These are phyloP conservation scores for Melaleuca quinquenervia DNA, from an alignment of 345 rosid species.

Conservation along the genomic window DNA sequence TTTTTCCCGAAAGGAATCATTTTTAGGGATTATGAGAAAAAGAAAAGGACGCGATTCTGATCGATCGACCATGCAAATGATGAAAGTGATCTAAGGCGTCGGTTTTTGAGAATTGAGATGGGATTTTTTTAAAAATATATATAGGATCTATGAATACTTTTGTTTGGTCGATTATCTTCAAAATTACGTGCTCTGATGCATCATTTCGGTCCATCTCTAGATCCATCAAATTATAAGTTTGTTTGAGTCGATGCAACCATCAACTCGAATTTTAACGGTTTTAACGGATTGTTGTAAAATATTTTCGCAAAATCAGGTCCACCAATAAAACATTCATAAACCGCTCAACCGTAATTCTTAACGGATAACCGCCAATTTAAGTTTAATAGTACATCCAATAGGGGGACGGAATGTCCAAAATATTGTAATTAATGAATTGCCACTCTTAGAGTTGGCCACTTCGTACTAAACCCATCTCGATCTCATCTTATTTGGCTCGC, in stretches of 20 bases:
- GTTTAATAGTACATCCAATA: too few relatives aligned
- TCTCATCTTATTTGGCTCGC: background rate
- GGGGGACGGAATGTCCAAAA: too few relatives aligned
- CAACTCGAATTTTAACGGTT: too few relatives aligned
- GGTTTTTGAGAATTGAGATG: background rate
- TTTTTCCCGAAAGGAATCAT: background rate
- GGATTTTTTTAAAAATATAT: background rate
- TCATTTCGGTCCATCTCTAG: background rate
- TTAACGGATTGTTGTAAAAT: too few relatives aligned
- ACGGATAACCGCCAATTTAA: too few relatives aligned
- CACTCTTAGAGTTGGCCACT: too few relatives aligned
- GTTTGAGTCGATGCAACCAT: too few relatives aligned
- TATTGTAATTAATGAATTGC: background rate
- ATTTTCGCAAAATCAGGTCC: too few relatives aligned
- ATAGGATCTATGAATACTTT: background rate
- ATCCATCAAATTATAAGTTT: too few relatives aligned
- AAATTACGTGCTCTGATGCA: background rate
- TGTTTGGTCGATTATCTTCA: background rate
- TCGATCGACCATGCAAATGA: background rate
- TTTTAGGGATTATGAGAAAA: background rate
- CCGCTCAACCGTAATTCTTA: too few relatives aligned
- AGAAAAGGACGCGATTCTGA: background rate
- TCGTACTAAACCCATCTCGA: background rate
- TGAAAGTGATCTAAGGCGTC: too few relatives aligned
- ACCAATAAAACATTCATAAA: too few relatives aligned